These are phyloP conservation scores for Exobasidium cylindrosporum DNA, from an alignment of 1,284 basidiomycete species.

Conservation along the genomic window DNA sequence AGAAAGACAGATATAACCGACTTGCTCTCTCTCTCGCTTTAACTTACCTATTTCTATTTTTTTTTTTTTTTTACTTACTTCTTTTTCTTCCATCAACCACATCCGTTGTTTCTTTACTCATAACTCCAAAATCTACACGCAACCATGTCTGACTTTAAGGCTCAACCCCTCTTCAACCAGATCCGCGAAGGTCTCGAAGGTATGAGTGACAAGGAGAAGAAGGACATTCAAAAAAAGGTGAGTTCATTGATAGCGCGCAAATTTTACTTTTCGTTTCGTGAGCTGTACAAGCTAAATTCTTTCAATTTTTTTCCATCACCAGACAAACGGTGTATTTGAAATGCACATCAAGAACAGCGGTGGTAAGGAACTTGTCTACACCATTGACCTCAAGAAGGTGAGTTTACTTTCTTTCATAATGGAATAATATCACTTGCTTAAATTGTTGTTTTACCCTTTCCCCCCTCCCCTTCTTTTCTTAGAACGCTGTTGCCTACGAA, in stretches of 20 bases:
- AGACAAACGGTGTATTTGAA: slow-evolving; percentile 92
- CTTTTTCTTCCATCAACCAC: background rate
- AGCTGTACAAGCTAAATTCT: background rate
- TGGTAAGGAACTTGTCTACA: slow-evolving; percentile 68
- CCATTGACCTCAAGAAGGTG: slow-evolving; percentile 90
- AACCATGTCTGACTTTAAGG: slow-evolving; percentile 52
- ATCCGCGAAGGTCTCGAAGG: slow-evolving; percentile 67
- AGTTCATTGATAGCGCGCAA: slow-evolving; percentile 17
- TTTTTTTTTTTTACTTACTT: background rate
- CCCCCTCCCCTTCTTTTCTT: background rate
- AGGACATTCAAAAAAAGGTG: slow-evolving; percentile 81
- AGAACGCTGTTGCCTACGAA: slow-evolving; percentile 52
- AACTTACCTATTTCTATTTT: background rate
- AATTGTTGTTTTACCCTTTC: slow-evolving; percentile 1
- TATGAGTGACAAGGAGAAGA: slow-evolving; percentile 72
- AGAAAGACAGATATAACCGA: background rate
- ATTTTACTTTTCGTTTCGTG: background rate
- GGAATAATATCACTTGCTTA: background rate
- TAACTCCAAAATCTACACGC: background rate
- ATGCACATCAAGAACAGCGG: slow-evolving; percentile 75
- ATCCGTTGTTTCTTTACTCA: background rate
- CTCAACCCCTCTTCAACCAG: slow-evolving; percentile 53
- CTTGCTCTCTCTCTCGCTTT: background rate
- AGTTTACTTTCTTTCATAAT: slow-evolving; percentile 12
- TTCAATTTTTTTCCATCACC: slow-evolving; percentile 6